These are phyloP conservation scores for Nigrospora sphaerica DNA, from an alignment of 2,329 filamentous ascomycete species.

Conservation along the genomic window DNA sequence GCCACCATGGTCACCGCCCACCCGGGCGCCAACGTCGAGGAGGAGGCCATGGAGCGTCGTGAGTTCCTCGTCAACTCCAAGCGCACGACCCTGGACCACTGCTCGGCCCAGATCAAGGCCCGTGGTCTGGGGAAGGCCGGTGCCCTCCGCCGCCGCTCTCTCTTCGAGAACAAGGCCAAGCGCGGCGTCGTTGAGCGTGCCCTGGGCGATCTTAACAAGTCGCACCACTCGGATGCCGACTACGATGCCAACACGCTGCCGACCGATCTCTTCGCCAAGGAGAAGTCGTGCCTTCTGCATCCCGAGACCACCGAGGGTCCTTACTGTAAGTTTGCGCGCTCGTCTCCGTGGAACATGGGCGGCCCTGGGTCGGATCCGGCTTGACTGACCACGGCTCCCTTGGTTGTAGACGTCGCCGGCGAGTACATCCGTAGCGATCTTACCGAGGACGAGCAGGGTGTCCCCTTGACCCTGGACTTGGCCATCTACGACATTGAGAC, in stretches of 20 bases:
- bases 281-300: conserved; percentile 39
- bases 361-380: no score
- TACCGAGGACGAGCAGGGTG: conserved; percentile 36
- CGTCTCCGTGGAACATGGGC: no score
- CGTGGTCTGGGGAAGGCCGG: conserved; percentile 37
- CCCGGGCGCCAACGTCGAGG: conserved; percentile 39
- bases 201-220: conserved; percentile 25
- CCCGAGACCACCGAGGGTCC: conserved; percentile 47
- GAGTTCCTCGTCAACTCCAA: conserved; percentile 33
- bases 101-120: conserved; percentile 35
- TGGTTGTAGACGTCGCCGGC: conserved; percentile 33
- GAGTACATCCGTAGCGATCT: conserved; percentile 43
- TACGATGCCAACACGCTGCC: conserved; percentile 25
- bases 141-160: conserved; percentile 33
- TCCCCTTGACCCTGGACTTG: conserved; percentile 41
- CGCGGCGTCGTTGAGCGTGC: conserved; percentile 19
- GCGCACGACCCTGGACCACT: conserved; percentile 36
- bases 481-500: conserved; percentile 48
- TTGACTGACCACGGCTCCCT: background rate
- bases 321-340: conserved; percentile 30
- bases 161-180: conserved; percentile 24
- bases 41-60: conserved; percentile 42
- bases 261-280: conserved; percentile 30
- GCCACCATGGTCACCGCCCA: conserved; percentile 26
- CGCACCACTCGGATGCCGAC: conserved; percentile 9